Conservation (phyloP, 2,329 filamentous ascomycete species). For the Pyricularia sp. region DNA sequence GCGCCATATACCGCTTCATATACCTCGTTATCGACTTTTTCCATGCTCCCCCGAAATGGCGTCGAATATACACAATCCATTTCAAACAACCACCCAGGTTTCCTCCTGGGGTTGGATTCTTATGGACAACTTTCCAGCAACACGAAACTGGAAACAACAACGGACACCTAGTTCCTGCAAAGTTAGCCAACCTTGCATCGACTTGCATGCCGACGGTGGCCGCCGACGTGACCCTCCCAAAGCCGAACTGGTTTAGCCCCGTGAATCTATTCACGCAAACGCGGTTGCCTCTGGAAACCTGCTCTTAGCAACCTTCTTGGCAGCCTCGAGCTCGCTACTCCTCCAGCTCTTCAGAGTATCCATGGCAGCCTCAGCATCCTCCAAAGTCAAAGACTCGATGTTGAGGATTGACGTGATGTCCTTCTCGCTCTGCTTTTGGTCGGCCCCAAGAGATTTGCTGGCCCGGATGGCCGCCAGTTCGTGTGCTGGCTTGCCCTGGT, state of each 20-base stretch:
- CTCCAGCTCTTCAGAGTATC: slow-evolving; percentile 37
- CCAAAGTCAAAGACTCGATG: slow-evolving; percentile 25
- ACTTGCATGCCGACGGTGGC: neutral
- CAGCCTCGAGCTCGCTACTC: slow-evolving; percentile 36
- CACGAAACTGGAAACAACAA: neutral
- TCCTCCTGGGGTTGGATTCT: neutral
- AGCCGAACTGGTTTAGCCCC: neutral
- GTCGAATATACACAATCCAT: neutral
- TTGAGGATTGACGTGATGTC: slow-evolving; percentile 21
- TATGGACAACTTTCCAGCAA: neutral
- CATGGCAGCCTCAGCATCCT: slow-evolving; percentile 34
- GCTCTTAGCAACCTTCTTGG: slow-evolving; percentile 35
- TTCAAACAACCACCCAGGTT: neutral
- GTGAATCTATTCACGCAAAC: slow-evolving; percentile 16
- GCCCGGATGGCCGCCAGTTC: slow-evolving; percentile 53
- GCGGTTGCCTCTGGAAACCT: slow-evolving; percentile 43
- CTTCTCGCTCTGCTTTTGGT: slow-evolving; percentile 36
- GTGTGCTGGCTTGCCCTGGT: slow-evolving; percentile 54
- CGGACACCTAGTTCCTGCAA: neutral
- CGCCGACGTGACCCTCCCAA: neutral
- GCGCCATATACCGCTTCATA: neutral
- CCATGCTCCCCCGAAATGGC: neutral
- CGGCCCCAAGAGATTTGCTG: slow-evolving; percentile 33
- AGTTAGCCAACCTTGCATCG: neutral
- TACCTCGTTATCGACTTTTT: neutral